Evolutionary conservation across 331 rosid genomes (phyloP), one percentile per base, ranked within the genome.

Genomic region (Prunus yedoensis): DNA sequence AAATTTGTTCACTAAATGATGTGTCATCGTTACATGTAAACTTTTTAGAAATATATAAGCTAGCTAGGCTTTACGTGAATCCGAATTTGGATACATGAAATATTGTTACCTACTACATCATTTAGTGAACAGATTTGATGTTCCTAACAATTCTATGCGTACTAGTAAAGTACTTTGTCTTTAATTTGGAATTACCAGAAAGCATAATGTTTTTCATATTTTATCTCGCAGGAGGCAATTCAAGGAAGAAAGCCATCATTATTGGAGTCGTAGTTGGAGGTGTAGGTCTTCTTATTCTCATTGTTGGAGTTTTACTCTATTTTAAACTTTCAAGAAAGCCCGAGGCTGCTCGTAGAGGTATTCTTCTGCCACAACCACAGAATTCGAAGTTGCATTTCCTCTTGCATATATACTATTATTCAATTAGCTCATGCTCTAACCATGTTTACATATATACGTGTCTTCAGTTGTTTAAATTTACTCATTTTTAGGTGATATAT

Each of bases 211-310:
- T 35, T 35, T 35, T 35, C 38, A 35, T 35, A 35, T 35, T 1
- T 35, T 35, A 35, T 35, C 38, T 35, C 0, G 38, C 8, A 35
- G 38, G 38, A 35, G 38, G 38, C 8, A 35, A 35, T 35, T 35
- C 8, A 35, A 35, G 38, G 1, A 35, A 35, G 38, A 35, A 32
- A 35, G 38, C 70, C 30, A 83, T 86, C 20, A 83, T 91, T 71
- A 87, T 91, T 78, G 96, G 96, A 30, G 96, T 88, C 21, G 85
- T 81, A 59, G 85, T 75, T 71, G 96, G 96, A 77, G 96, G 93
- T 57, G 93, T 56, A 14, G 91, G 65, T 59, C 74, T 78, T 74
- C 2, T 86, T 47, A 62, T 87, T 16, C 79, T 88, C 60, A 71
- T 87, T 71, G 50, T 84, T 54, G 88, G 87, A 25, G 49, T 88